phyloP scores from a whole-genome alignment of 148 eudicot genomes.

The Simmondsia chinensis region DNA sequence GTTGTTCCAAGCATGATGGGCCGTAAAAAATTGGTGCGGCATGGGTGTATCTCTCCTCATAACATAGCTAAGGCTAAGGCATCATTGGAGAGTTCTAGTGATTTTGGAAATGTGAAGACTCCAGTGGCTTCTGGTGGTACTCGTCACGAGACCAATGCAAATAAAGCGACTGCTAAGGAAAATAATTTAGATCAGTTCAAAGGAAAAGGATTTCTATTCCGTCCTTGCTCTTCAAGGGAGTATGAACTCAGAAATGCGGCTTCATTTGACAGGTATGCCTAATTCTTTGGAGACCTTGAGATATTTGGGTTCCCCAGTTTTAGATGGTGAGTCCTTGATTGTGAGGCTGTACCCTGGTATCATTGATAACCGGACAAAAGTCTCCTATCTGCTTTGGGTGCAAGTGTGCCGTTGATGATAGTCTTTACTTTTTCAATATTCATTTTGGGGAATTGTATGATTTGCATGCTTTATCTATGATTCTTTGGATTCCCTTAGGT shows the following conservation, averaged over 20 bases:
- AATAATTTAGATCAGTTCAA: slow-evolving; percentile 23
- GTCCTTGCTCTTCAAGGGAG: slow-evolving; percentile 22
- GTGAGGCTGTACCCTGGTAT: too few species aligned
- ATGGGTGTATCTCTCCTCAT: slow-evolving; percentile 79
- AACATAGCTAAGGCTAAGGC: slow-evolving; percentile 61
- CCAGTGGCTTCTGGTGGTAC: slow-evolving; percentile 20
- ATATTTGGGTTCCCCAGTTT: too few species aligned
- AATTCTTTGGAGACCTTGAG: too few species aligned
- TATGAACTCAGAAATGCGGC: slow-evolving; percentile 12
- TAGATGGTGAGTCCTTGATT: too few species aligned
- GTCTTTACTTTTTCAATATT: too few species aligned
- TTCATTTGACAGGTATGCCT: too few species aligned
- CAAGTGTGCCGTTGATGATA: too few species aligned
- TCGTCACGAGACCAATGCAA: slow-evolving; percentile 17
- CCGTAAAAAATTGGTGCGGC: slow-evolving; percentile 59
- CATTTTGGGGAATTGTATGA: too few species aligned
- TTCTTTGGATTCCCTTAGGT: too few species aligned
- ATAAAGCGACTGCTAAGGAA: slow-evolving; percentile 32
- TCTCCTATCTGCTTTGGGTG: too few species aligned
- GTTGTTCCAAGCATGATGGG: slow-evolving; percentile 19
- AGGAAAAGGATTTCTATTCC: slow-evolving; percentile 37
- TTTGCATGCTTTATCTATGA: too few species aligned
- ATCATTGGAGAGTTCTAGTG: slow-evolving; percentile 22
- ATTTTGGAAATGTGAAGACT: slow-evolving; percentile 9
- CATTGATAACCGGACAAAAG: too few species aligned